phyloP scores from a whole-genome alignment of 1,284 basidiomycete species.

The Austroboletus novae-zelandiae region DNA sequence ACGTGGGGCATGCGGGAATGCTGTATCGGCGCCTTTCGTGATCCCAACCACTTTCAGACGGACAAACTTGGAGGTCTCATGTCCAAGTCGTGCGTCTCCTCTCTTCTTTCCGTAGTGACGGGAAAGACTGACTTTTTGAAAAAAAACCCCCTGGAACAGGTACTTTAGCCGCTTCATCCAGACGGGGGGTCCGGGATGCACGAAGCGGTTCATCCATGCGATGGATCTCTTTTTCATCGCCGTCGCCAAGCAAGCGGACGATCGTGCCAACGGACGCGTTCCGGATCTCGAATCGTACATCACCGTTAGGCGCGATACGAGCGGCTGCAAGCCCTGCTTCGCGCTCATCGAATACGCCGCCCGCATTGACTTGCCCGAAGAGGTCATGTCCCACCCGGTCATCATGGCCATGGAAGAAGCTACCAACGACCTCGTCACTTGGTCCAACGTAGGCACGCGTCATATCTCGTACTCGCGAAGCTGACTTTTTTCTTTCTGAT shows the following conservation, averaged over 20 bases:
- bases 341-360: constrained; percentile 58
- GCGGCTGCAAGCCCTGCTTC: constrained; percentile 59
- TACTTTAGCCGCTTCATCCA: constrained; percentile 52
- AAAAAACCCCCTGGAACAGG: constrained; percentile 30
- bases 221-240: constrained; percentile 54
- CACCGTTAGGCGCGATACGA: constrained; percentile 53
- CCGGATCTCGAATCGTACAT: constrained; percentile 61
- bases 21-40: constrained; percentile 54
- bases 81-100: constrained; percentile 49
- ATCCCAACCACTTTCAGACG: constrained; percentile 43
- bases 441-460: constrained; percentile 51
- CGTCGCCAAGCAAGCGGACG: constrained; percentile 49
- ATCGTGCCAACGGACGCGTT: constrained; percentile 46
- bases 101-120: too few relatives aligned
- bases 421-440: constrained; percentile 57
- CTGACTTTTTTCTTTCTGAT: constrained; percentile 4
- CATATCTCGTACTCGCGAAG: not conserved
- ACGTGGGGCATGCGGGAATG: constrained; percentile 42
- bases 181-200: constrained; percentile 49
- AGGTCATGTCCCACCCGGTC: constrained; percentile 49
- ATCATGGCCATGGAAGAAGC: constrained; percentile 51
- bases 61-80: constrained; percentile 50
- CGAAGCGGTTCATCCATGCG: constrained; percentile 55
- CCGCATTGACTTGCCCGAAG: constrained; percentile 55
- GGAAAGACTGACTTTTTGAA: too few relatives aligned